Conservation (phyloP, 2,329 filamentous ascomycete species). For the Penicillium sp. region DNA sequence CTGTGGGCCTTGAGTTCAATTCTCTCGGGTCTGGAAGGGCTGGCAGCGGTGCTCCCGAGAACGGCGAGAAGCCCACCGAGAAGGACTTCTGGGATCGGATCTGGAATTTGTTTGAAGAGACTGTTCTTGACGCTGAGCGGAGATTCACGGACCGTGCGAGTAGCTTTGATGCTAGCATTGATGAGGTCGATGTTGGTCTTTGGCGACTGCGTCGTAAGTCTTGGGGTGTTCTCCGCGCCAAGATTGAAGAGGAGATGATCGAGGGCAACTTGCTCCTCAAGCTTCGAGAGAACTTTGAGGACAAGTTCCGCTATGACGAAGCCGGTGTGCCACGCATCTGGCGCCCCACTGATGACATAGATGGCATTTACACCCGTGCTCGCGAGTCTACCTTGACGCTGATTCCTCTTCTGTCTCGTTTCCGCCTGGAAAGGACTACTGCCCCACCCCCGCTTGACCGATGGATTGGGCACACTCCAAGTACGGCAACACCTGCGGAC, state of each 20-base stretch:
- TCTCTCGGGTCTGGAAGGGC: constrained; percentile 85
- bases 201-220: constrained; percentile 93
- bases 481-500: constrained; percentile 72
- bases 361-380: constrained; percentile 88
- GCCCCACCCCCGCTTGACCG: constrained; percentile 75
- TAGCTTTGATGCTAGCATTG: constrained; percentile 87
- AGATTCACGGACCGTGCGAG: constrained; percentile 84
- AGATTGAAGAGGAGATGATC: constrained; percentile 96
- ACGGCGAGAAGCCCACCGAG: constrained; percentile 71
- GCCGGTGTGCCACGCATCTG: constrained; percentile 92
- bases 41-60: constrained; percentile 75
- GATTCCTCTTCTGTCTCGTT: constrained; percentile 83
- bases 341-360: constrained; percentile 95
- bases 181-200: constrained; percentile 86
- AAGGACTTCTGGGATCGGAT: constrained; percentile 94
- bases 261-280: constrained; percentile 95
- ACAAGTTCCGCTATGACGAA: constrained; percentile 98
- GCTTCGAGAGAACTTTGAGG: constrained; percentile 96
- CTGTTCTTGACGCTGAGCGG: constrained; percentile 79
- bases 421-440: constrained; percentile 72
- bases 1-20: constrained; percentile 91
- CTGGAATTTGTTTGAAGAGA: constrained; percentile 79
- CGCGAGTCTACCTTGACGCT: constrained; percentile 88
- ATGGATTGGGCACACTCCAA: constrained; percentile 78
- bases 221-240: constrained; percentile 84